Base-by-base conservation (phyloP, 1,139 yeast species). In the Blastobotrys proliferans region DNA sequence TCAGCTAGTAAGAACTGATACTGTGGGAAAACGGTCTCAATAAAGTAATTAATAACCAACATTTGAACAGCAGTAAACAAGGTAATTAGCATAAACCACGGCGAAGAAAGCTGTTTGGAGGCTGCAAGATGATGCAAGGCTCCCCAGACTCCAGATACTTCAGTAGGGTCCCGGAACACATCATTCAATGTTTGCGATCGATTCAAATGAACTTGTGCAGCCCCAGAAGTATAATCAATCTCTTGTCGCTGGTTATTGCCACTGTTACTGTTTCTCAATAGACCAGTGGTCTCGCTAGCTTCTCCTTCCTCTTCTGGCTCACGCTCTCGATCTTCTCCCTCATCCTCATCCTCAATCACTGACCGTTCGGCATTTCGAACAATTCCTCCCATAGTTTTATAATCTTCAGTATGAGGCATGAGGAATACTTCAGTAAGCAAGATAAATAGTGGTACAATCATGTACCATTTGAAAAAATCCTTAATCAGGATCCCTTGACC, bases 1-100 rank as follows among this genome's bases (percentile, higher is more conserved):
- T 74, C 68, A 13, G 74, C 77, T 45, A 86, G 72, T 48, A 87
- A 70, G 57, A 70, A 88, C 27, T 73, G 72, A 67, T 85, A 90
- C 66, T 87, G 96, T 0, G 94, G 69, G 54, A 79, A 77, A 34
- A 90, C 70, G 1, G 97, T 86, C 5, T 96, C 96, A 41, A 90
- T 94, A 63, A 86, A 90, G 63, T 83, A 88, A 65, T 90, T 90
- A 53, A 88, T 83, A 60, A 96, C 73, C 42, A 90, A 73, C 95
- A 88, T 87, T 63, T 87, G 94, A 45, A 87, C 74, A 2, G 90
- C 76, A 4, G 95, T 83, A 63, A 87, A 86, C 3, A 77, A 59
- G 18, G 86, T 76, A 83, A 87, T 83, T 44, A 87, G 67, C 40
- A 72, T 58, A 61, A 87, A 90, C 94, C 96, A 87, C 9, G 82